Evolutionary conservation across 2,329 filamentous ascomycete species (phyloP), one percentile per base, ranked within the genome.

Genomic region (Diplodia sapinea): DNA sequence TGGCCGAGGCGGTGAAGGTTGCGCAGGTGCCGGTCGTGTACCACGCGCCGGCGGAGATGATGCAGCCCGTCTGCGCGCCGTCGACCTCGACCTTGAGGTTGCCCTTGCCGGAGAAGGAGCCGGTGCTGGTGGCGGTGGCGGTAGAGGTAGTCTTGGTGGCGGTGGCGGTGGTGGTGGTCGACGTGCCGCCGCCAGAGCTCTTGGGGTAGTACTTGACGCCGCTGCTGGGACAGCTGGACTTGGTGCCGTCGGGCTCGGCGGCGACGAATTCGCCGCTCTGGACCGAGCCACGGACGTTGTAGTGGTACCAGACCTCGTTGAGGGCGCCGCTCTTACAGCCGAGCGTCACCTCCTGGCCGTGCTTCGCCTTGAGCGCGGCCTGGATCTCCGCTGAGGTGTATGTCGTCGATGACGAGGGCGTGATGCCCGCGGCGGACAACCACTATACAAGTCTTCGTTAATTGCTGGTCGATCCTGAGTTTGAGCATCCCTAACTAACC

Each of bases 181-280:
- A 78, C 11, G 75, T 73, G 23, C 76, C 66, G 51, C 71, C 70
- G 2, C 67, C 64, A 4, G 69, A 72, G 38, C 72, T 76, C 78
- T 91, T 91, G 40, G 88, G 87, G 9, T 86, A 77, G 75, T 92
- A 92, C 73, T 86, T 86, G 74, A 93, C 87, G 2, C 87, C 88
- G 0, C 79, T 83, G 47, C 76, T 74, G 0, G 90, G 87, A 76
- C 91, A 94, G 52, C 81, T 86, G 31, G 88, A 87, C 59, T 83
- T 85, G 13, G 84, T 83, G 49, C 88, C 86, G 71, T 88, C 85
- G 6, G 84, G 84, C 51, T 84, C 81, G 2, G 85, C 77, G 15
- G 88, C 78, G 31, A 88, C 82, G 72, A 90, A 92, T 2, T 84
- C 76, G 40, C 88, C 90, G 2, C 81, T 82, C 73, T 89, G 85